A percentile compares a stretch with the other conserved stretches of the same genome.
These are phyloP conservation scores for Pisolithus orientalis DNA, from an alignment of 768 basidiomycete species.

Conservation along the genomic window DNA sequence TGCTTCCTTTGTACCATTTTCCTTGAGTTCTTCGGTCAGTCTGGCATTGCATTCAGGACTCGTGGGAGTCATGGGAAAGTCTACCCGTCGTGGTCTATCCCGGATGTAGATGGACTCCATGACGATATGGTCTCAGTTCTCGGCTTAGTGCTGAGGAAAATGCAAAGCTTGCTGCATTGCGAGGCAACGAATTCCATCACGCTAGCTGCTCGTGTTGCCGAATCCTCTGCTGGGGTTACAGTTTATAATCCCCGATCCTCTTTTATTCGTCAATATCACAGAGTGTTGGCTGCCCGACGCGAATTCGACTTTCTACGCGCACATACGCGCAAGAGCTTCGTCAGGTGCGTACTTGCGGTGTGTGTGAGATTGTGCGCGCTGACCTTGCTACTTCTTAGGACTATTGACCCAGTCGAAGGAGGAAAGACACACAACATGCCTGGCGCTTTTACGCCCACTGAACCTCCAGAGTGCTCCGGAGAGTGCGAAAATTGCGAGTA, in stretches of 20 bases:
- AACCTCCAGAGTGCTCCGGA: too few relatives aligned
- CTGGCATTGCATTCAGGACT: background rate
- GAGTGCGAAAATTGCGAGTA: too few relatives aligned
- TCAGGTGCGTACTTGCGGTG: background rate
- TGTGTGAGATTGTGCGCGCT: background rate
- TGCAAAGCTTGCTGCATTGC: background rate
- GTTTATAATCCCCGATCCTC: background rate
- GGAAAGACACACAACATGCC: too few relatives aligned
- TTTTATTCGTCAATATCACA: background rate
- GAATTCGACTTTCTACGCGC: background rate
- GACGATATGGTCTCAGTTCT: background rate
- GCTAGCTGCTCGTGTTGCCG: background rate
- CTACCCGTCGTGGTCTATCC: background rate
- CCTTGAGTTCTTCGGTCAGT: background rate
- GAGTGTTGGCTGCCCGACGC: background rate
- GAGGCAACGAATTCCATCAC: background rate
- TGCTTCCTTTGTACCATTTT: constrained; percentile 3
- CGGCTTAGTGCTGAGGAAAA: background rate
- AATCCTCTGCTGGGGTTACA: constrained; percentile 1
- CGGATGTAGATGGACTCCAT: background rate
- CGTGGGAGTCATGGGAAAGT: constrained; percentile 1
- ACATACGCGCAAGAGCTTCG: background rate
- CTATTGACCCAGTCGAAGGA: too few relatives aligned
- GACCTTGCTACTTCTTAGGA: background rate
- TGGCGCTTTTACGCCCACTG: too few relatives aligned